phyloP scores from a whole-genome alignment of 495 filamentous ascomycete genomes.

The Hypoxylon fuscum region DNA sequence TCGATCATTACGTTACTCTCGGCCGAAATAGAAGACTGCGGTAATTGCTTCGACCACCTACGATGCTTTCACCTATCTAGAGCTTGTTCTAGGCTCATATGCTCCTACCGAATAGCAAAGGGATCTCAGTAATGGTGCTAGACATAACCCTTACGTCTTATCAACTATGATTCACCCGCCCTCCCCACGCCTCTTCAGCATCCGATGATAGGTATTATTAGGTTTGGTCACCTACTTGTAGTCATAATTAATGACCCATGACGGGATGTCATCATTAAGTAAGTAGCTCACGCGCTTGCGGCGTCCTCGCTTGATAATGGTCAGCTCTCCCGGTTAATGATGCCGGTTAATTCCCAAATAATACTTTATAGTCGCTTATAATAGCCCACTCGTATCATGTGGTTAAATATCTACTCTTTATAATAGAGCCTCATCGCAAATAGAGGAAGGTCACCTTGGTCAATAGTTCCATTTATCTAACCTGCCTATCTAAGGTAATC shows the following conservation, averaged over 20 bases:
- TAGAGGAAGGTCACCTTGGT: constrained; percentile 5
- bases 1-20: too few species aligned
- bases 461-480: constrained; percentile 18
- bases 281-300: constrained; percentile 22
- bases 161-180: too few species aligned
- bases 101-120: too few species aligned
- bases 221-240: neutral
- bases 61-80: too few species aligned
- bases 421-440: constrained; percentile 20
- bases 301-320: constrained; percentile 5
- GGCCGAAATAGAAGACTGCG: too few species aligned
- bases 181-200: too few species aligned
- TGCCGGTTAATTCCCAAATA: constrained; percentile 20
- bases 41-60: too few species aligned
- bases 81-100: too few species aligned
- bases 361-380: neutral
- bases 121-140: too few species aligned
- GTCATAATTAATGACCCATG: constrained; percentile 38
- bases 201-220: neutral
- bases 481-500: constrained; percentile 31
- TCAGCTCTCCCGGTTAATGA: constrained; percentile 25
- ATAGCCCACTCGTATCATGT: constrained; percentile 17
- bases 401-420: constrained; percentile 2
- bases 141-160: too few species aligned
- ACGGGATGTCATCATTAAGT: constrained; percentile 21